These are phyloP conservation scores for Larix kaempferi DNA, from an alignment of 75 land plant species.

Conservation along the genomic window DNA sequence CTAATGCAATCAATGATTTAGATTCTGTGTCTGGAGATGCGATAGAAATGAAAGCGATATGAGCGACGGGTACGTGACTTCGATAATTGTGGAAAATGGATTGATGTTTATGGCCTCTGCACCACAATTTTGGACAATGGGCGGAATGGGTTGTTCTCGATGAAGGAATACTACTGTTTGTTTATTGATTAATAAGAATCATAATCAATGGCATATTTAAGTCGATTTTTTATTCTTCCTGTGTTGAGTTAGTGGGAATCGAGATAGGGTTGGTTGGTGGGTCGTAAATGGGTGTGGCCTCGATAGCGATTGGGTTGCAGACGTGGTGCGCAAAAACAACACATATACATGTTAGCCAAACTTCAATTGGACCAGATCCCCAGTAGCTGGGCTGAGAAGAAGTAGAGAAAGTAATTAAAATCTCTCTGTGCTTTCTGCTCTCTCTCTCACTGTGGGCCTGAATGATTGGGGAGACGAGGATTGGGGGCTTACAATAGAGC, in stretches of 20 bases:
- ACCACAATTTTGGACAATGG: background rate
- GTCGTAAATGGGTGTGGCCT: background rate
- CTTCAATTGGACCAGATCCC: background rate
- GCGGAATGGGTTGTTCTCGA: background rate
- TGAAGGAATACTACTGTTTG: too few species aligned
- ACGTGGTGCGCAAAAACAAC: constrained; percentile 3
- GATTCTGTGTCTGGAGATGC: too few species aligned
- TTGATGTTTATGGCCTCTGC: background rate
- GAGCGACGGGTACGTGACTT: background rate
- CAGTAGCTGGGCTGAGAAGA: too few species aligned
- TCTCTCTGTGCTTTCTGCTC: too few species aligned
- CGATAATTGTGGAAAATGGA: background rate
- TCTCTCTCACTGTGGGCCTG: too few species aligned
- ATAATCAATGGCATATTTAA: background rate
- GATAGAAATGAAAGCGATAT: too few species aligned
- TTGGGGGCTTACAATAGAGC: background rate
- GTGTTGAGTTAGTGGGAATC: background rate
- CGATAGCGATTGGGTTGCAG: too few species aligned
- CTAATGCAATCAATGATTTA: too few species aligned
- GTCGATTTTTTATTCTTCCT: background rate
- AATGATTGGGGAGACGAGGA: too few species aligned
- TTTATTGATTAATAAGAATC: background rate
- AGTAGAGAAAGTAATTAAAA: too few species aligned
- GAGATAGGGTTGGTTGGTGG: background rate
- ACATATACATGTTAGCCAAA: background rate